Evolutionary conservation across 495 filamentous ascomycete genomes (phyloP), one percentile per base, ranked within the genome.

Genomic region (Ascobolus immersus): DNA sequence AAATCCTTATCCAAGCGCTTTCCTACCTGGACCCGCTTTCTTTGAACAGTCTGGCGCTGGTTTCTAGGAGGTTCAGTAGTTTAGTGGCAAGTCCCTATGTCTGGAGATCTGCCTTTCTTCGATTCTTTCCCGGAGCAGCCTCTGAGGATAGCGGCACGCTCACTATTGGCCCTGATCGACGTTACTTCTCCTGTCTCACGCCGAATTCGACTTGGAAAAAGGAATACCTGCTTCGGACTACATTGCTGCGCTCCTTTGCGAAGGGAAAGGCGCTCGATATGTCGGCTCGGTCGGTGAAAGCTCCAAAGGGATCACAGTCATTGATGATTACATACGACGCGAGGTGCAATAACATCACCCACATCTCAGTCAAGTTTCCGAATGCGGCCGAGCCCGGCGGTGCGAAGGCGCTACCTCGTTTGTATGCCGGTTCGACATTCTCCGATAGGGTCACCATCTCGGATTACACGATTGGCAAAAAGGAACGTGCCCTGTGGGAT

Each of bases 191-290:
- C 15, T 32, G 36, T 18, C 37, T 50, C 19, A 24, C 28, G 2
- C 17, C 24, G 9, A 42, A 40, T 21, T 24, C 25, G n/a, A 34
- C 32, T 27, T 50, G 47, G 47, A 45, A 42, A 35, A 50, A 45
- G 23, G 47, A 50, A 32, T 50, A 50, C 32, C 42, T 49, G 4
- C 45, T 51, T 30, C 42, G 47, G 6, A 50, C 47, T 19, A 33
- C 39, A 4, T 39, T 50, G 20, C 37, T 50, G 14, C 37, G 45
- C 21, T 36, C 24, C 22, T 31, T 50, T 17, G 26, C 25, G 3
- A 48, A 17, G 25, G 47, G 47, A 14, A 49, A 39, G 17, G 11
- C 43, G 9, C 35, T 15, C 17, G 11, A n/a, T 34, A 39, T 32
- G 18, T 26, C n/a, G n/a, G n/a, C n/a, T 31, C 28, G 27, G 17